A percentile compares a stretch with the other conserved stretches of the same genome.
These are phyloP conservation scores for Aspergillus kassunensis DNA, from an alignment of 495 filamentous ascomycete genomes.

Conservation along the genomic window DNA sequence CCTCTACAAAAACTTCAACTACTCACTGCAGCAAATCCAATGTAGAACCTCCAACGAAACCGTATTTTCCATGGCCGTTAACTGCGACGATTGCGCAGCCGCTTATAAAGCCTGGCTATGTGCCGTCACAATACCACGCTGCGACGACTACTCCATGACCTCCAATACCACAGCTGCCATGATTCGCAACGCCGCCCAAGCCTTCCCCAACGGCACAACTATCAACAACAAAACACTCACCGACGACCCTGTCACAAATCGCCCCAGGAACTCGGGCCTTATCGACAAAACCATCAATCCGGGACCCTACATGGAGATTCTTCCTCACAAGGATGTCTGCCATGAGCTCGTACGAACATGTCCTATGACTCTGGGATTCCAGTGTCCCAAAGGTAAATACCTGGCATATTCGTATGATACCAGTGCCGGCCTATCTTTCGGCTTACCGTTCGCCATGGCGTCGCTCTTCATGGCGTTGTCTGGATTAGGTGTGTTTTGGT, in stretches of 20 bases:
- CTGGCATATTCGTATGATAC: conserved; percentile 64
- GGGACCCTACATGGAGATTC: conserved; percentile 89
- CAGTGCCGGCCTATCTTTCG: neutral
- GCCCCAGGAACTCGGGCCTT: conserved; percentile 55
- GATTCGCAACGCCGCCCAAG: conserved; percentile 61
- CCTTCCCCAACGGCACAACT: conserved; percentile 63
- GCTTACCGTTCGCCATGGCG: neutral
- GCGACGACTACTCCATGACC: conserved; percentile 68
- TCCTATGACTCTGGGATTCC: conserved; percentile 72
- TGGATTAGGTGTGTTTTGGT: neutral
- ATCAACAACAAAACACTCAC: conserved; percentile 38
- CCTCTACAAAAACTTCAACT: conserved; percentile 71
- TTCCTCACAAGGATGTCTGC: conserved; percentile 83
- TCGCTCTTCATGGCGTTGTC: neutral
- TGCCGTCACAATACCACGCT: conserved; percentile 85
- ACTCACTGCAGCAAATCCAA: conserved; percentile 76
- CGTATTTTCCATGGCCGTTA: conserved; percentile 74
- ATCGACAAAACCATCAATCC: conserved; percentile 72
- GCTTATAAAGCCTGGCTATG: conserved; percentile 96
- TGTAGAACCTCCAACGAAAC: conserved; percentile 69
- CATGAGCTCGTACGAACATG: conserved; percentile 79
- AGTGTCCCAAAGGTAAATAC: conserved; percentile 62
- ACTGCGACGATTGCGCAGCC: conserved; percentile 67
- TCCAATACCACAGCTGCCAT: conserved; percentile 52
- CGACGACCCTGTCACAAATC: conserved; percentile 32